Evolutionary conservation across 495 filamentous ascomycete species (phyloP).

Genomic region (Amphirosellinia nigrospora): DNA sequence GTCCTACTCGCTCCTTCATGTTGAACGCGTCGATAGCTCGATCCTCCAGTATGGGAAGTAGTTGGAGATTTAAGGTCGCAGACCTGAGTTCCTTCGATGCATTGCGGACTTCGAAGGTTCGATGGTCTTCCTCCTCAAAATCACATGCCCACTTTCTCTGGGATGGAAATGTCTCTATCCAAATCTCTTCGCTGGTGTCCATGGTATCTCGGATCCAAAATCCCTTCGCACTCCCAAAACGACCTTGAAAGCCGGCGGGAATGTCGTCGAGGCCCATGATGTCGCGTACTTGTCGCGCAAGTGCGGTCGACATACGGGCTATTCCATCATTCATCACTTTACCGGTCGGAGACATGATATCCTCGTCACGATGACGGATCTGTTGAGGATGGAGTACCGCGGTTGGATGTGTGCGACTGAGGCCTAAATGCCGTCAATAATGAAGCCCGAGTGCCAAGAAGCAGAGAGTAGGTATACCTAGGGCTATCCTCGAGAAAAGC

Average conservation of each 20-base stretch:
- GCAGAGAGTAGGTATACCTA: conserved; percentile 36
- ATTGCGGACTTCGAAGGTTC: conserved; percentile 76
- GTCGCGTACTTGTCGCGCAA: conserved; percentile 66
- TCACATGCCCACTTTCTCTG: conserved; percentile 81
- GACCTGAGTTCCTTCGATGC: conserved; percentile 66
- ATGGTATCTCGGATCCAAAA: conserved; percentile 78
- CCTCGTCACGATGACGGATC: conserved; percentile 40
- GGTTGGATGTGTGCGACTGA: conserved; percentile 51
- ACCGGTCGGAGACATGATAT: conserved; percentile 43
- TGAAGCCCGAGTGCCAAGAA: not conserved
- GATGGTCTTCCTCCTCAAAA: conserved; percentile 51
- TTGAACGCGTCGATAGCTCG: conserved; percentile 57
- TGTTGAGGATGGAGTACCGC: conserved; percentile 44
- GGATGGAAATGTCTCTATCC: conserved; percentile 80
- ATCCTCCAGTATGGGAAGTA: conserved; percentile 77
- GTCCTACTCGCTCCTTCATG: conserved; percentile 62
- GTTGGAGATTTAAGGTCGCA: conserved; percentile 75
- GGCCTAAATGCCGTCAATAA: conserved; percentile 33
- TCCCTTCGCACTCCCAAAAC: conserved; percentile 86
- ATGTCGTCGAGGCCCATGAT: conserved; percentile 63
- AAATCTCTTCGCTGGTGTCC: conserved; percentile 53
- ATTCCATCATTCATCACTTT: conserved; percentile 85
- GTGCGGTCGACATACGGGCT: conserved; percentile 68
- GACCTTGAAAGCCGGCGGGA: conserved; percentile 79
- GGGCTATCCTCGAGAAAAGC: conserved; percentile 50